These are phyloP conservation scores for Hysterangium stoloniferum DNA, from an alignment of 768 basidiomycete genomes.

Conservation along the genomic window DNA sequence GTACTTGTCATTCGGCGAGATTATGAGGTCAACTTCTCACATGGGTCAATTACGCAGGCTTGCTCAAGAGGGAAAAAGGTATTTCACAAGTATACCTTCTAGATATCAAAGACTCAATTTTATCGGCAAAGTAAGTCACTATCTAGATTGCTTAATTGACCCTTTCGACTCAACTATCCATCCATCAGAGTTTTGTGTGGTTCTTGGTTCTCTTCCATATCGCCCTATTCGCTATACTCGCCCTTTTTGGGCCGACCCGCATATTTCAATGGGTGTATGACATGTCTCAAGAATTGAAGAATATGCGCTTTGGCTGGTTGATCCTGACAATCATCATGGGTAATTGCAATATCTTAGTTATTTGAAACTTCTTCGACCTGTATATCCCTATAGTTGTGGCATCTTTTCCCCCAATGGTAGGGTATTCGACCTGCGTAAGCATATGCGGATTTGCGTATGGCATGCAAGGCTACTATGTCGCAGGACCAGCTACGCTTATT, in stretches of 20 bases:
- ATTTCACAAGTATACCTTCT: slow-evolving; percentile 25
- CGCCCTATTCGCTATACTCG: slow-evolving; percentile 29
- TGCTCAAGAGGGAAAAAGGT: slow-evolving; percentile 21
- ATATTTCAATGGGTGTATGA: slow-evolving; percentile 70
- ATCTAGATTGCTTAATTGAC: slow-evolving; percentile 12
- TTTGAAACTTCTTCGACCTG: slow-evolving; percentile 24
- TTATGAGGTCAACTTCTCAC: no score
- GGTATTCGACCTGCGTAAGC: slow-evolving; percentile 58
- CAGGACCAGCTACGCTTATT: slow-evolving; percentile 48
- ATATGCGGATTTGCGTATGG: slow-evolving; percentile 83
- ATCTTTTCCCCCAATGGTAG: slow-evolving; percentile 53
- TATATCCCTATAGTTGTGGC: slow-evolving; percentile 11
- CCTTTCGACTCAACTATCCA: slow-evolving; percentile 7
- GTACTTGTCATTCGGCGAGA: no score
- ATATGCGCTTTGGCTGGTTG: slow-evolving; percentile 54
- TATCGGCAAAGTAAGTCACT: slow-evolving; percentile 44
- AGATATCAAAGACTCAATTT: slow-evolving; percentile 45
- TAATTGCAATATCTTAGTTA: slow-evolving; percentile 34
- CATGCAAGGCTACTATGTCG: slow-evolving; percentile 64
- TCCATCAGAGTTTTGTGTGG: slow-evolving; percentile 48
- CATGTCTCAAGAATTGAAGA: slow-evolving; percentile 51
- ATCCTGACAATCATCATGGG: slow-evolving; percentile 44
- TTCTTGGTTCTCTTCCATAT: slow-evolving; percentile 50
- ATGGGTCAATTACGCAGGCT: not conserved
- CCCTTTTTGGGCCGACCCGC: slow-evolving; percentile 52